phyloP scores from a whole-genome alignment of 129 eudicot species.

The Flaveria bidentis region DNA sequence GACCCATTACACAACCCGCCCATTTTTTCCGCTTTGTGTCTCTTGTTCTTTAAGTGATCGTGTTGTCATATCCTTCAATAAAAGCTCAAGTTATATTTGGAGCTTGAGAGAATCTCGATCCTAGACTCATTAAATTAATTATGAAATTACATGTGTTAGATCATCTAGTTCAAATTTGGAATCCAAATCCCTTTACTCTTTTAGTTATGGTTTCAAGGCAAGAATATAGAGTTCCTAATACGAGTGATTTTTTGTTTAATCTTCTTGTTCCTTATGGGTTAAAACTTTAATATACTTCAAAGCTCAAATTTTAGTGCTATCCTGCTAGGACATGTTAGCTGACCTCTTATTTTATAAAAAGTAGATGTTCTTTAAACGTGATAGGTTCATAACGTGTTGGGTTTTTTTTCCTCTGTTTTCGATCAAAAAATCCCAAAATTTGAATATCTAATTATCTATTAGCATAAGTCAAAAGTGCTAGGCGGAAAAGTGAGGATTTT shows the following conservation, averaged over 20 bases:
- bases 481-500: no score
- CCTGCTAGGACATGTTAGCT: not conserved
- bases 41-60: not conserved
- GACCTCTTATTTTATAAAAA: not conserved
- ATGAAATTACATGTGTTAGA: not conserved
- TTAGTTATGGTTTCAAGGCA: not conserved
- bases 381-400: not conserved
- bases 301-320: no score
- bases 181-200: not conserved
- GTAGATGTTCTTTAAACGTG: not conserved
- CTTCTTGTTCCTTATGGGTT: not conserved
- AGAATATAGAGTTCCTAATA: not conserved
- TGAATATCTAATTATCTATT: not conserved
- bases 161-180: not conserved
- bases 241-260: not conserved
- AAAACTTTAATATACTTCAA: not conserved
- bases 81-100: not conserved
- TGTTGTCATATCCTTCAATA: not conserved
- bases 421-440: not conserved
- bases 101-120: not conserved
- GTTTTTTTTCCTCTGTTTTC: not conserved
- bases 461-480: no score
- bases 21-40: not conserved
- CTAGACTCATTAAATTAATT: not conserved
- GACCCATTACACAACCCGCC: not conserved